Evolutionary conservation across 345 rosid genomes (phyloP).

Genomic region (Salix caprea): DNA sequence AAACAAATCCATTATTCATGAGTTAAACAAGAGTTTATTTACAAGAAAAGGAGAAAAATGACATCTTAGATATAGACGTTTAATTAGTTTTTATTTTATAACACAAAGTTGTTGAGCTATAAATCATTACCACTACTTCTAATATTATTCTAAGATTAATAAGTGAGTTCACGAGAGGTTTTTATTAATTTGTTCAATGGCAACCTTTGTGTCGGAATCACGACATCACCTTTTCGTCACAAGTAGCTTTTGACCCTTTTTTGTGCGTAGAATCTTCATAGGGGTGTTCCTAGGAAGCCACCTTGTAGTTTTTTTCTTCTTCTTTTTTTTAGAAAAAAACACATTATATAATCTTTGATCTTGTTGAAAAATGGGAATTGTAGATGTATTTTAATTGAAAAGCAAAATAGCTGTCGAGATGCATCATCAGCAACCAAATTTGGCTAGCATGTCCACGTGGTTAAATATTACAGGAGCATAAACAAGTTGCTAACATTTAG

Average conservation of each 20-base stretch:
- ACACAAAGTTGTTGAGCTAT: too few relatives aligned
- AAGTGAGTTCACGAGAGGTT: too few relatives aligned
- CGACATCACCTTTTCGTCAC: background rate
- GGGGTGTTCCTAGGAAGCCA: background rate
- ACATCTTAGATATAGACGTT: too few relatives aligned
- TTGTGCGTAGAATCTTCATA: background rate
- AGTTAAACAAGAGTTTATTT: too few relatives aligned
- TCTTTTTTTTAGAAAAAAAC: too few relatives aligned
- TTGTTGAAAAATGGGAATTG: background rate
- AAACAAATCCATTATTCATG: too few relatives aligned
- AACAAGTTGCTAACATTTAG: background rate
- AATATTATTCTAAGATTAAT: too few relatives aligned
- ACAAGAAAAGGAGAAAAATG: too few relatives aligned
- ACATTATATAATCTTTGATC: background rate
- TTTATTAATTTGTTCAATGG: too few relatives aligned
- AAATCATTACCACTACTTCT: too few relatives aligned
- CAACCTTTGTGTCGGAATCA: too few relatives aligned
- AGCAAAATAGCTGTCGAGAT: background rate
- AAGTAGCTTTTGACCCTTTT: background rate
- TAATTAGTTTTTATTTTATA: too few relatives aligned
- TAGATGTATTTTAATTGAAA: background rate
- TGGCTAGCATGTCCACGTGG: background rate
- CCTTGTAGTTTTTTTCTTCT: background rate
- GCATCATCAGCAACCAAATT: background rate
- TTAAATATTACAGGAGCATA: background rate